Base-by-base conservation (phyloP, 164 flowering plant species). In the Tetracentron sinense region DNA sequence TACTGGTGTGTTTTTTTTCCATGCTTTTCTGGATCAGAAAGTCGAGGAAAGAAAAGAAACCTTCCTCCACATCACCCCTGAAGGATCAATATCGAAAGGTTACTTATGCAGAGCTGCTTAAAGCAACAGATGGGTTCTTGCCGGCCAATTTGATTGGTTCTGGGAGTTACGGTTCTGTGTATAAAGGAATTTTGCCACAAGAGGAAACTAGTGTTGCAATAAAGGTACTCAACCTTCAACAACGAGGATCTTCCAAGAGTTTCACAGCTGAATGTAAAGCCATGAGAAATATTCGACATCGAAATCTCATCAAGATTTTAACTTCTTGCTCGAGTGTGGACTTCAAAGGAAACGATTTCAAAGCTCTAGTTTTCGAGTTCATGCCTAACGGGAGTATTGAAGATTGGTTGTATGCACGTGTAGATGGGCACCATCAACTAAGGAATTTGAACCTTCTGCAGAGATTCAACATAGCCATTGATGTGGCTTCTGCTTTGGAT, bases 341-440 rank as follows among this genome's bases (percentile, higher is more conserved):
- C 12, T 20, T 2, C 2, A 22, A 58, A 1, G 72, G 68, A 2
- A 63, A 63, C 27, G 68, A 69, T 11, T 69, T 69, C 48, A 69
- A 63, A 50, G 72, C 72, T 42, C n/a, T 69, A 2, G 68, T 69
- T 1, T 69, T 56, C 22, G 30, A 63, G 63, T 63, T 57, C 26
- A 67, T 66, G 70, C 26, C 66, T 21, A 72, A 66, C 22, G 75
- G 75, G 47, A 72, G 60, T 54, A 42, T 72, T 26, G 67, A 72
- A 1, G 15, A 21, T 1, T 72, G 75, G 75, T 16, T 66, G 23
- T 62, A 71, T 61, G 47, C 57, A 26, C 16, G n/a, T 6, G 14
- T 7, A 61, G 46, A 31, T 21, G 8, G 17, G 15, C 19, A 35
- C 6, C 6, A 1, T 21, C 12, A 22, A 11, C 11, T 3, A 7